Evolutionary conservation across 805 yeast species (phyloP).

Genomic region (Saccharomycopsis selenospora): DNA sequence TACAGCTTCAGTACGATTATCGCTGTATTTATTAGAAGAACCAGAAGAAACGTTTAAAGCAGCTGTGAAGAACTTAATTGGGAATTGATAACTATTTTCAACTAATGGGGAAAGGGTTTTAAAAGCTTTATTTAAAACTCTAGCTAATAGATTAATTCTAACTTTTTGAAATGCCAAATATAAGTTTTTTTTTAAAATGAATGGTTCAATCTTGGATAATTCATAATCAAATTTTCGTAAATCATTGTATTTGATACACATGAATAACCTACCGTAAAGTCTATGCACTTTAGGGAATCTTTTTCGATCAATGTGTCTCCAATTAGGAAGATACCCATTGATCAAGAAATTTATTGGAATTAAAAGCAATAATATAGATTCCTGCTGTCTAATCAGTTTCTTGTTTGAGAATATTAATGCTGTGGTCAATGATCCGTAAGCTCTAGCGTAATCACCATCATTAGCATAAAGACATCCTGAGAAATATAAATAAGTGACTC

Average conservation of each 20-base stretch:
- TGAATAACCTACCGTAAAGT: conserved; percentile 42
- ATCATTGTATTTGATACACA: conserved; percentile 49
- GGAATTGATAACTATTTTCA: conserved; percentile 13
- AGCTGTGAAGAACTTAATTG: conserved; percentile 35
- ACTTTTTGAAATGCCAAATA: conserved; percentile 53
- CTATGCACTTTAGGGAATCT: conserved; percentile 35
- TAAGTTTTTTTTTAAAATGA: conserved; percentile 51
- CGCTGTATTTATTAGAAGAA: conserved; percentile 20
- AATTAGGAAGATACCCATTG: conserved; percentile 41
- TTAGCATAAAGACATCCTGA: conserved; percentile 60
- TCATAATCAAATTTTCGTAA: conserved; percentile 41
- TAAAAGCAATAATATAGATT: conserved; percentile 45
- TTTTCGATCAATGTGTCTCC: conserved; percentile 29
- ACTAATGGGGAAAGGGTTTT: conserved; percentile 6
- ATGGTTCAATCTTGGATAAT: conserved; percentile 37
- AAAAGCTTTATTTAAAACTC: conserved; percentile 38
- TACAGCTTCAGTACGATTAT: conserved; percentile 59
- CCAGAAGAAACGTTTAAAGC: conserved; percentile 34
- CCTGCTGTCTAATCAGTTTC: conserved; percentile 14
- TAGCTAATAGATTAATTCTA: conserved; percentile 42
- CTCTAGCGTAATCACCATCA: conserved; percentile 33
- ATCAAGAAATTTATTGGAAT: conserved; percentile 56
- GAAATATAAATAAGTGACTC: conserved; percentile 60
- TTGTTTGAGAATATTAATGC: background rate
- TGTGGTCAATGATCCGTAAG: background rate